A percentile compares a stretch with the other conserved stretches of the same genome.
phyloP scores from a whole-genome alignment of 2,329 filamentous ascomycete genomes.

The Aspergillus aculeatinus region DNA sequence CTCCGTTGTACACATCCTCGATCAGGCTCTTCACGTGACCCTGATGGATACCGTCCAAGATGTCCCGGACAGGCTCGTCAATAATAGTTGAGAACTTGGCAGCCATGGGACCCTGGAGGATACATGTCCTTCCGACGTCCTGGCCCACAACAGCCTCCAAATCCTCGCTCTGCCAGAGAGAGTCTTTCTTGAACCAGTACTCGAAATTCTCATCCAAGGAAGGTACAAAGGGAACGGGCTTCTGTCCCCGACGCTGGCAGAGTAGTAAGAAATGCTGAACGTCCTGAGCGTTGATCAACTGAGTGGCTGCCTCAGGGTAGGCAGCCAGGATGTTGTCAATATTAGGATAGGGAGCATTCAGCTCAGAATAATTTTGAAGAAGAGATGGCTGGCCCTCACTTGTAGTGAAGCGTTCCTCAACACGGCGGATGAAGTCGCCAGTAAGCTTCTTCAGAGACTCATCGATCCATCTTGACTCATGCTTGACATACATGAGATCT shows the following conservation, averaged over 20 bases:
- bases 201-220: constrained; percentile 96
- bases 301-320: constrained; percentile 82
- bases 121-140: constrained; percentile 93
- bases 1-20: constrained; percentile 73
- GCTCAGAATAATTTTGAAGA: constrained; percentile 85
- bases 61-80: constrained; percentile 93
- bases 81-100: constrained; percentile 85
- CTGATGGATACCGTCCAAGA: constrained; percentile 85
- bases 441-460: constrained; percentile 77
- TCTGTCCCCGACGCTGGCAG: constrained; percentile 87
- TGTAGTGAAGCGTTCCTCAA: constrained; percentile 94
- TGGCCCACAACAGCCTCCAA: constrained; percentile 92
- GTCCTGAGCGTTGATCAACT: constrained; percentile 97
- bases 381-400: constrained; percentile 69
- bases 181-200: constrained; percentile 99
- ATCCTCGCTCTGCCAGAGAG: constrained; percentile 98
- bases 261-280: constrained; percentile 94
- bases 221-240: constrained; percentile 94
- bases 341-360: constrained; percentile 75
- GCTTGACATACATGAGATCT: constrained; percentile 86
- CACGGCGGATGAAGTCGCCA: constrained; percentile 91
- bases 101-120: constrained; percentile 90
- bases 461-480: constrained; percentile 90
- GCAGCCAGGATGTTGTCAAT: constrained; percentile 75
- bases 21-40: constrained; percentile 80